Evolutionary conservation across 495 filamentous ascomycete genomes (phyloP).

Genomic region (Talaromyces liani): DNA sequence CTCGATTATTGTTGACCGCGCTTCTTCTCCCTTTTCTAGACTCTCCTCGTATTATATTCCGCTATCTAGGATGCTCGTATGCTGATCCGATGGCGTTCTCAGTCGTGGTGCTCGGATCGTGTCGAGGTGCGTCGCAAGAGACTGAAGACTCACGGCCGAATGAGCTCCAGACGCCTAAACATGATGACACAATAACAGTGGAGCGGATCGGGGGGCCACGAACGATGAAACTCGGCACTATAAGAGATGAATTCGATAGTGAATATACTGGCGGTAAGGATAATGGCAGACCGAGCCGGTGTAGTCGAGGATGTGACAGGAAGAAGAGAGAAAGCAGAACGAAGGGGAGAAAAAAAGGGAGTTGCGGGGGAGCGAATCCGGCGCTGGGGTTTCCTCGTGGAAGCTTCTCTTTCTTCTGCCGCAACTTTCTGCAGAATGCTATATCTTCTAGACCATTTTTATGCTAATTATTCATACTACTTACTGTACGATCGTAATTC

Average conservation of each 20-base stretch:
- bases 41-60: neutral
- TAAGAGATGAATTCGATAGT: neutral
- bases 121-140: neutral
- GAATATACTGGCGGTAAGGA: neutral
- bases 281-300: neutral
- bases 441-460: neutral
- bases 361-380: slow-evolving; percentile 1
- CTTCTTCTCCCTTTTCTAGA: neutral
- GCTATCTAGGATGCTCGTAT: neutral
- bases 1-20: neutral
- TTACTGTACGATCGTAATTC: no score
- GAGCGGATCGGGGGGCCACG: neutral
- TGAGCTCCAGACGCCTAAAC: neutral
- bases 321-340: neutral
- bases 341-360: neutral
- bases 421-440: neutral
- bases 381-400: slow-evolving; percentile 4
- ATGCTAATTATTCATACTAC: no score
- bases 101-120: slow-evolving; percentile 1
- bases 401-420: neutral
- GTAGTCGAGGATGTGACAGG: neutral
- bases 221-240: neutral
- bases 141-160: slow-evolving; percentile 5
- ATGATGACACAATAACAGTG: slow-evolving; percentile 2
- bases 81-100: neutral